phyloP scores from a whole-genome alignment of 441 rosid species.

The Syzygium syzygioides region DNA sequence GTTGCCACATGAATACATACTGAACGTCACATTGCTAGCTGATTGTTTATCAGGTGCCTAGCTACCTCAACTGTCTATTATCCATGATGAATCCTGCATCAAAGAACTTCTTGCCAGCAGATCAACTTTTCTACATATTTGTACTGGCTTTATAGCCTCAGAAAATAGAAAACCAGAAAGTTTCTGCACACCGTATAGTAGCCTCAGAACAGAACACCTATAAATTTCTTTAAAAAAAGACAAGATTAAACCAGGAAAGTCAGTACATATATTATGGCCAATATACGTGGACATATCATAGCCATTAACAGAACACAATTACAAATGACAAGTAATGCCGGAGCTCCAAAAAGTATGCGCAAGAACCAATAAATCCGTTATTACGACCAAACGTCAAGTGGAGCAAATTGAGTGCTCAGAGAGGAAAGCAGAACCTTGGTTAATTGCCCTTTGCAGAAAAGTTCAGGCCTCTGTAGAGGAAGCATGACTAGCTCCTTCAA shows the following conservation, averaged over 20 bases:
- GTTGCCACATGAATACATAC: background rate
- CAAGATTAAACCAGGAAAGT: background rate
- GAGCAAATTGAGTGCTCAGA: background rate
- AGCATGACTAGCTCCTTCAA: constrained; percentile 95
- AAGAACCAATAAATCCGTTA: background rate
- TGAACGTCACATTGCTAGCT: background rate
- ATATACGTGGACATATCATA: background rate
- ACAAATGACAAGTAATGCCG: background rate
- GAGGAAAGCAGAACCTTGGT: constrained; percentile 52
- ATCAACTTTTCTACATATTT: background rate
- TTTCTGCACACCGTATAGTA: background rate
- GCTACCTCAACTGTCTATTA: background rate
- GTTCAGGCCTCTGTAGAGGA: constrained; percentile 89
- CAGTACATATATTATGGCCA: background rate
- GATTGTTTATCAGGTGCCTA: background rate
- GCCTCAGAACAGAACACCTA: background rate
- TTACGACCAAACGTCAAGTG: background rate
- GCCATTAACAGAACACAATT: background rate
- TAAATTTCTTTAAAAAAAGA: background rate
- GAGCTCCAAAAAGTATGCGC: background rate
- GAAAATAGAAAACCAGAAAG: background rate
- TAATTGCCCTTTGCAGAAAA: constrained; percentile 89
- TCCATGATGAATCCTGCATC: background rate
- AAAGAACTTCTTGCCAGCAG: background rate
- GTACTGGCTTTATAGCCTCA: background rate